Evolutionary conservation across 2,329 filamentous ascomycete genomes (phyloP).

Genomic region (Raffaelea arxii): DNA sequence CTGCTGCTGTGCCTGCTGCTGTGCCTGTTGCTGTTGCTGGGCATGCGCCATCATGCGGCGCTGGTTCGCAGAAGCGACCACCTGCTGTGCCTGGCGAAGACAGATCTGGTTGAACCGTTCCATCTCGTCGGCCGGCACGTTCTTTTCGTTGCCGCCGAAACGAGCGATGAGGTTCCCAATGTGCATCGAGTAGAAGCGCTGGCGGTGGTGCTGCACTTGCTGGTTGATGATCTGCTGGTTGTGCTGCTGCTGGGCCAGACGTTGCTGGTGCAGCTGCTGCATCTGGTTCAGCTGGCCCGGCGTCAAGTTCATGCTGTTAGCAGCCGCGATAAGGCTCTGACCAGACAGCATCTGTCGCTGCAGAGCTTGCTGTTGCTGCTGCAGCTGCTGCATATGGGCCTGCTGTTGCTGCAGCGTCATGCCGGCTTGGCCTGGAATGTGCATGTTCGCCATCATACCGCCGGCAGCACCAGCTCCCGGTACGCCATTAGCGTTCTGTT

Average conservation of each 20-base stretch:
- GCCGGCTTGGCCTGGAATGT: too few relatives aligned
- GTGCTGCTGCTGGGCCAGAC: constrained; percentile 17
- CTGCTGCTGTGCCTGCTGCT: constrained; percentile 7
- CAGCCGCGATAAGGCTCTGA: constrained; percentile 16
- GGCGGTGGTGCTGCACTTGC: constrained; percentile 6
- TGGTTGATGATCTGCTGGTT: constrained; percentile 18
- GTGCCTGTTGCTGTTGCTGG: constrained; percentile 8
- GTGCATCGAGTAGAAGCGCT: constrained; percentile 27
- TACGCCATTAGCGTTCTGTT: too few relatives aligned
- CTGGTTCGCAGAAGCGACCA: constrained; percentile 6
- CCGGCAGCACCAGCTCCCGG: constrained; percentile 16
- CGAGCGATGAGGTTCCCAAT: constrained; percentile 24
- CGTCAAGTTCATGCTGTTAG: constrained; percentile 18
- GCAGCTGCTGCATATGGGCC: constrained; percentile 28
- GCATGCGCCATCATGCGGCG: constrained; percentile 11
- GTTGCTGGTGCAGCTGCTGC: constrained; percentile 17
- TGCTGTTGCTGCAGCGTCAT: constrained; percentile 17
- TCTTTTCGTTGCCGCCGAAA: constrained; percentile 29
- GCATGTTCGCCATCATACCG: too few relatives aligned
- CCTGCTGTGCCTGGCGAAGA: constrained; percentile 10
- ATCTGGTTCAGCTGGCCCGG: constrained; percentile 19
- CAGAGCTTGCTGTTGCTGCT: constrained; percentile 24
- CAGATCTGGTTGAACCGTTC: constrained; percentile 36
- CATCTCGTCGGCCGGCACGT: constrained; percentile 35
- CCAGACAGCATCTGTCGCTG: constrained; percentile 15